These are phyloP conservation scores for Selaginella tamariscina DNA, from an alignment of 75 land plant genomes.

Conservation along the genomic window DNA sequence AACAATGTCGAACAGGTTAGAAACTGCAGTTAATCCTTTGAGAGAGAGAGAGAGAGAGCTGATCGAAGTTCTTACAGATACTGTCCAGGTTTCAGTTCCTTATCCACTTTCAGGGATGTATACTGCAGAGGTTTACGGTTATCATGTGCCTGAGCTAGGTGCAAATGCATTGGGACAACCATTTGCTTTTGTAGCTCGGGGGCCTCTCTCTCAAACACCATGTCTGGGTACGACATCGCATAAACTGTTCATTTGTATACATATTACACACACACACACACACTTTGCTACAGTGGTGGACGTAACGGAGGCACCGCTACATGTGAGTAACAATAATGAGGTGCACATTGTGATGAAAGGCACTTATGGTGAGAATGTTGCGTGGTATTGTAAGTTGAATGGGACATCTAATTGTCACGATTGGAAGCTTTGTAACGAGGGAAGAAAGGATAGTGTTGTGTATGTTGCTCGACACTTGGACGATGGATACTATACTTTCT, in stretches of 20 bases:
- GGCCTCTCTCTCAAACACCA: background rate
- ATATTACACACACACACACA: background rate
- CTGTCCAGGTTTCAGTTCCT: background rate
- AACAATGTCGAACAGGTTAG: slow-evolving; percentile 11
- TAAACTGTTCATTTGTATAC: background rate
- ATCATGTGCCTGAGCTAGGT: background rate
- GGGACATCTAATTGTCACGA: background rate
- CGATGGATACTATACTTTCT: background rate
- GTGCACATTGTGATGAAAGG: background rate
- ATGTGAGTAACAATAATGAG: background rate
- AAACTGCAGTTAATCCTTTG: background rate
- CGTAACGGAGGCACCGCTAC: background rate
- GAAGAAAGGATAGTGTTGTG: background rate
- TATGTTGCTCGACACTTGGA: background rate
- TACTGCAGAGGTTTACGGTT: slow-evolving; percentile 1
- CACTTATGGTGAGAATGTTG: background rate
- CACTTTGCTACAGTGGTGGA: background rate
- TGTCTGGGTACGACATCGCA: background rate
- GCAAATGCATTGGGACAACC: background rate
- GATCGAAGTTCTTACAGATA: no score
- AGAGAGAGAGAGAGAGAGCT: no score
- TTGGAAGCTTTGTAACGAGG: background rate
- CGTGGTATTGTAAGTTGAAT: slow-evolving; percentile 1
- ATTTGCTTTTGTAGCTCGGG: slow-evolving; percentile 8
- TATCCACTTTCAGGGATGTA: background rate